Evolutionary conservation across 306 rosid species (phyloP), one percentile per base, ranked within the genome.

Genomic region (Vicia faba): DNA sequence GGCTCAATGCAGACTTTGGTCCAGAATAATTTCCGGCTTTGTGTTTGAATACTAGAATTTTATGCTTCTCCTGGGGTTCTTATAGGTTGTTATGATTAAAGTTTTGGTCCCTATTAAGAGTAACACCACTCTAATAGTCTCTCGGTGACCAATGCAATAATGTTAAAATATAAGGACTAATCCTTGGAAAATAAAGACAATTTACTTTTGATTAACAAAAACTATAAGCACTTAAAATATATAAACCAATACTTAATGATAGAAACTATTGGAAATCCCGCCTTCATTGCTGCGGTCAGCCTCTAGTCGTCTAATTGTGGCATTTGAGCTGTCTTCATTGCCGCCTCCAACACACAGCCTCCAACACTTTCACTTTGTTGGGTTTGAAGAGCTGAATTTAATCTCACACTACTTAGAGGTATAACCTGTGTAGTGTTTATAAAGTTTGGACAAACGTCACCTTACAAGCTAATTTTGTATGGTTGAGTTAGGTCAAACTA

Each of bases 111-210:
- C 61, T 15, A 16, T 66, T n/a, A 20, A 20, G 20, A 6, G 11
- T 66, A 66, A 29, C 11, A 33, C 38, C 61, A 8, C n/a, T 4
- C 59, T 53, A 51, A 53, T 9, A 19, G 15, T 53, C 51, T 53
- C 51, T 23, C 40, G 14, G 2, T 50, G 26, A 36, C 51, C 53
- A 23, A 20, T 25, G 8, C 63, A 29, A 53, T 53, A 68, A 68
- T 8, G 44, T 35, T 59, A 35, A 59, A 44, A 15, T 58, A 20
- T 1, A 55, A 16, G 48, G 67, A 19, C 18, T 48, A 44, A 58
- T 45, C 2, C 44, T 28, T 11, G n/a, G 5, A 43, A 70, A 58
- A 43, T 39, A 8, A 23, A 33, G 38, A 4, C 11, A 62, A 41
- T 62, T 40, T 41, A 44, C 14, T 29, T 69, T 31, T 71, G 11